Evolutionary conservation across 164 flowering plant genomes (phyloP).

Genomic region (Chimonanthus salicifolius): DNA sequence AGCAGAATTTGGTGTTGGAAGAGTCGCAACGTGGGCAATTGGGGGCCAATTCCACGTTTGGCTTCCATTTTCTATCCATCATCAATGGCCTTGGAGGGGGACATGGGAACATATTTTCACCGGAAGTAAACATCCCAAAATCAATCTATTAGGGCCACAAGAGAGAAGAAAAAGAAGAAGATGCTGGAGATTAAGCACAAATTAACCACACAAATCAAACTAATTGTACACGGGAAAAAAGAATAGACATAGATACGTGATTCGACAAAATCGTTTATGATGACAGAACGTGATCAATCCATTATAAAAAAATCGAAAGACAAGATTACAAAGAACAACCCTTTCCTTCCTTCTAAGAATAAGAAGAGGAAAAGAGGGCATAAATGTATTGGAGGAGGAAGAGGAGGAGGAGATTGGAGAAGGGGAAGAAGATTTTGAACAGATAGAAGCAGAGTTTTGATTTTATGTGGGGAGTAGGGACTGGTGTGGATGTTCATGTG

Average conservation of each 20-base stretch:
- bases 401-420: neutral
- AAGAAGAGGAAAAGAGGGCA: neutral
- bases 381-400: neutral
- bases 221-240: no score
- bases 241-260: no score
- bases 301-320: no score
- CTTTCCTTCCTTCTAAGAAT: no score
- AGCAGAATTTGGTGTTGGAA: conserved; percentile 27
- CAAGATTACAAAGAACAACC: no score
- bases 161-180: neutral
- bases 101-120: conserved; percentile 9
- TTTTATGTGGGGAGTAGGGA: neutral
- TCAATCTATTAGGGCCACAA: neutral
- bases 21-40: conserved; percentile 30
- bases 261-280: no score
- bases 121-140: conserved; percentile 1
- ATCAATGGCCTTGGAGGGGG: conserved; percentile 12
- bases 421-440: neutral
- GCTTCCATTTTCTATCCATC: conserved; percentile 23
- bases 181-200: neutral
- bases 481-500: neutral
- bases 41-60: conserved; percentile 20
- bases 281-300: no score
- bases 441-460: neutral
- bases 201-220: no score